Base-by-base conservation (phyloP, 192 early-diverging fungal species). In the Podila horticola region DNA sequence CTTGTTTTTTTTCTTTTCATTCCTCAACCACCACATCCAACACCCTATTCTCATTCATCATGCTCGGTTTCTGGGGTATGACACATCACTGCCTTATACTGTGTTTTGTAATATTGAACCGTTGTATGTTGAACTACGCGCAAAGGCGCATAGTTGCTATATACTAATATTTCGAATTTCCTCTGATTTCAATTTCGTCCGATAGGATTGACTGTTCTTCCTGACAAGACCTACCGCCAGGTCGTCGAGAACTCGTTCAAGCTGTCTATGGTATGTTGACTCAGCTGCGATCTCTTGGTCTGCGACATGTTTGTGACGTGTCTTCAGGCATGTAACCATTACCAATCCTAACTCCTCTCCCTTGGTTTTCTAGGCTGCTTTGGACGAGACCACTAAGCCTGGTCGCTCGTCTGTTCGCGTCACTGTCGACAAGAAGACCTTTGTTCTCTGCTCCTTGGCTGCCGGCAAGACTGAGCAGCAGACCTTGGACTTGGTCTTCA, bases 401-500 rank as follows among this genome's bases (percentile, higher is more conserved):
- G 74, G 75, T 52, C 91, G 94, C 74, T 89, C 92, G 3, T 91
- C 91, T 34, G 85, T 97, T 58, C 69, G 86, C 29, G 76, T 95
- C 71, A 91, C 86, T 10, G 88, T 91, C 26, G 91, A 93, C 62
- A 88, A 91, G 66, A 90, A 91, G 83, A 86, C 84, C 34, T 95
- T 92, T 84, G 86, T 89, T 3, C 86, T 96, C 58, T 95, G 94
- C 84, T 89, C 91, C 45, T 77, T 97, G 83, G 90, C 84, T 34
- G 87, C 93, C 24, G 93, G 91, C 66, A 83, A 88, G 71, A 85
- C 89, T 57, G 93, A 97, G 87, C 92, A 95, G 87, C 90, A 93
- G 83, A 59, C 72, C 15, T 84, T 97, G 61, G 88, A 91, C 57
- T 71, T 92, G 41, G 74, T 75, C 22, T 88, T 92, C 59, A 84